Conservation (phyloP, 495 filamentous ascomycete species). For the Trichoderma virens region DNA sequence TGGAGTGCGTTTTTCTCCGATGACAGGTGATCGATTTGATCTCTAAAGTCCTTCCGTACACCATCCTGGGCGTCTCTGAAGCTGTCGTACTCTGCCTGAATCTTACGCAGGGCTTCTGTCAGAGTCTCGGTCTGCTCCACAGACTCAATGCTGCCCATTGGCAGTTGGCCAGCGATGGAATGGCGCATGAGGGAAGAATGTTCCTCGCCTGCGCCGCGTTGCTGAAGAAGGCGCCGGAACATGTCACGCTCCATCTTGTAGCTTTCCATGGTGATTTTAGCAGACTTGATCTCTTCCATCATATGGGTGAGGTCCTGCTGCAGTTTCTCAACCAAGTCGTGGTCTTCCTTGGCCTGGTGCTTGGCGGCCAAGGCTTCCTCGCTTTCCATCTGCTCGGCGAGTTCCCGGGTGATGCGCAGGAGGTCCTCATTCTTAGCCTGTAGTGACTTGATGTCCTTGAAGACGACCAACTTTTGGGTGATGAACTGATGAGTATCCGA, state of each 20-base stretch:
- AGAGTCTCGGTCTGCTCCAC: slow-evolving; percentile 26
- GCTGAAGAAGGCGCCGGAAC: slow-evolving; percentile 87
- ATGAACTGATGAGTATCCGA: slow-evolving; percentile 82
- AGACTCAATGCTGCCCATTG: slow-evolving; percentile 44
- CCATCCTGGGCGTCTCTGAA: slow-evolving; percentile 77
- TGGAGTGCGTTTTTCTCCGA: slow-evolving; percentile 74
- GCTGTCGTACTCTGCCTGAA: slow-evolving; percentile 83
- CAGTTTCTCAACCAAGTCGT: slow-evolving; percentile 62
- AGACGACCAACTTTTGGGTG: slow-evolving; percentile 69
- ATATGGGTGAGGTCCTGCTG: slow-evolving; percentile 54
- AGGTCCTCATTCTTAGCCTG: slow-evolving; percentile 84
- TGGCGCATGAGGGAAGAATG: slow-evolving; percentile 54
- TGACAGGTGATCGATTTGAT: slow-evolving; percentile 77
- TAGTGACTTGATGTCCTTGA: slow-evolving; percentile 75
- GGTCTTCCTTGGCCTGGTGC: slow-evolving; percentile 60
- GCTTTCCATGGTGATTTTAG: slow-evolving; percentile 75
- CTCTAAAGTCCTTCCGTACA: slow-evolving; percentile 71
- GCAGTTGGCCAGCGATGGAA: slow-evolving; percentile 44
- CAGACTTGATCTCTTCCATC: slow-evolving; percentile 64
- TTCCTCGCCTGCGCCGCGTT: slow-evolving; percentile 54
- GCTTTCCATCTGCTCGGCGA: slow-evolving; percentile 85
- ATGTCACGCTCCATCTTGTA: slow-evolving; percentile 94
- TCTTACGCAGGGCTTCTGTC: slow-evolving; percentile 57
- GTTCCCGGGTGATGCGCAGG: slow-evolving; percentile 68
- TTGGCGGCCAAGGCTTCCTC: slow-evolving; percentile 70